Evolutionary conservation across 164 flowering plant genomes (phyloP).

Genomic region (Tinospora cordifolia): DNA sequence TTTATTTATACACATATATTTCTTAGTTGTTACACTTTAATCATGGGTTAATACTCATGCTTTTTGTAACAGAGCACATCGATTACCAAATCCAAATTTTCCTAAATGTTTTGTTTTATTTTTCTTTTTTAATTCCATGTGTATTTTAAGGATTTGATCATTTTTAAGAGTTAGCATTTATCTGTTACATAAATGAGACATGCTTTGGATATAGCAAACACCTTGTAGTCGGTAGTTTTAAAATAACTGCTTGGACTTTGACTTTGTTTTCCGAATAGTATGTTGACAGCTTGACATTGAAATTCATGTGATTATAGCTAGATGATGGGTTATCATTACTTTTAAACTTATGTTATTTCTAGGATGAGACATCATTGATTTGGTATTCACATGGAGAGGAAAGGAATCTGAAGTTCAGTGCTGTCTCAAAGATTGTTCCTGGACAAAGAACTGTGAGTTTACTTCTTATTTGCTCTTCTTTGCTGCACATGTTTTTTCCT

Average conservation of each 20-base stretch:
- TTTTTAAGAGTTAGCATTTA: no score
- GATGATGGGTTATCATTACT: not conserved
- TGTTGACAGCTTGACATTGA: not conserved
- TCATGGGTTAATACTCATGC: no score
- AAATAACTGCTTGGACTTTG: not conserved
- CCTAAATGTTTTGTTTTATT: no score
- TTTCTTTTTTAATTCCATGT: no score
- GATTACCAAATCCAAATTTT: no score
- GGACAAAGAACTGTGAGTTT: slow-evolving; percentile 55
- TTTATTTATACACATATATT: no score
- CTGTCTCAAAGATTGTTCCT: slow-evolving; percentile 33
- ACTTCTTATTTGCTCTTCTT: not conserved
- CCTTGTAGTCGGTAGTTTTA: no score
- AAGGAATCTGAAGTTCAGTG: slow-evolving; percentile 31
- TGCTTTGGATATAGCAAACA: no score
- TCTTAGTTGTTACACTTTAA: no score
- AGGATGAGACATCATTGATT: slow-evolving; percentile 40
- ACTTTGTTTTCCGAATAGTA: not conserved
- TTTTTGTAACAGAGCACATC: no score
- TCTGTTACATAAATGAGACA: no score
- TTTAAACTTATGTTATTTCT: not conserved
- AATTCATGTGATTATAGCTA: not conserved
- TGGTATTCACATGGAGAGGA: slow-evolving; percentile 44
- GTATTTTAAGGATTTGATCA: no score
- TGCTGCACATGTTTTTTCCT: not conserved